Evolutionary conservation across 192 early-diverging fungal genomes (phyloP).

Genomic region (Linnemannia elongata): DNA sequence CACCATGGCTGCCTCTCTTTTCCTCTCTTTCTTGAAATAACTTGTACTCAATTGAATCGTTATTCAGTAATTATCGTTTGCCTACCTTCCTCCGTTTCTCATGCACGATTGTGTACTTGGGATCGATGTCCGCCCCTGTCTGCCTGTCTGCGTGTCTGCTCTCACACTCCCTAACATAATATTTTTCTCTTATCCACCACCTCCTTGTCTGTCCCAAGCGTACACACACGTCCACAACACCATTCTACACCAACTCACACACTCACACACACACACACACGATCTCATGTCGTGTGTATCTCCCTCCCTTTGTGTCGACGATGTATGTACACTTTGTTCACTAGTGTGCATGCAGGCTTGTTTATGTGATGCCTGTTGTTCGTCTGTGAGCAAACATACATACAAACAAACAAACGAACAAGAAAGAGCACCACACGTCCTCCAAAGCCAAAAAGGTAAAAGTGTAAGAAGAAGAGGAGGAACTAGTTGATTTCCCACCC

Average conservation of each 20-base stretch:
- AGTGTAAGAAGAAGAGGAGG: no score
- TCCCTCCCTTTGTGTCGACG: not conserved
- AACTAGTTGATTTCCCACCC: not conserved
- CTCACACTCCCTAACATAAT: not conserved
- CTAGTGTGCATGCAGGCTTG: not conserved
- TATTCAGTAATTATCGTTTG: not conserved
- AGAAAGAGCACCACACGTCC: not conserved
- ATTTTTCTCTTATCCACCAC: not conserved
- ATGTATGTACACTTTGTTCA: not conserved
- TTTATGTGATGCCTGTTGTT: constrained; percentile 5
- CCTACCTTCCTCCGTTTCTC: not conserved
- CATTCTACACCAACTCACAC: no score
- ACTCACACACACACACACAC: not conserved
- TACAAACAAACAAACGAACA: not conserved
- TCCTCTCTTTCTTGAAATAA: not conserved
- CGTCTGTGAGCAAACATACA: not conserved
- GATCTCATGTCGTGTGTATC: not conserved
- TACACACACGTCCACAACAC: not conserved
- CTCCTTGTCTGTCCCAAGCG: not conserved
- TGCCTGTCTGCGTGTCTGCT: not conserved
- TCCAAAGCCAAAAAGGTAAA: no score
- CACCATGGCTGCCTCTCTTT: not conserved
- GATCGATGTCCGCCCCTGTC: not conserved
- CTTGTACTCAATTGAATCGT: not conserved
- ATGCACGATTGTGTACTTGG: not conserved